Evolutionary conservation across 2,329 filamentous ascomycete genomes (phyloP).

Genomic region (Penicillium hordei): DNA sequence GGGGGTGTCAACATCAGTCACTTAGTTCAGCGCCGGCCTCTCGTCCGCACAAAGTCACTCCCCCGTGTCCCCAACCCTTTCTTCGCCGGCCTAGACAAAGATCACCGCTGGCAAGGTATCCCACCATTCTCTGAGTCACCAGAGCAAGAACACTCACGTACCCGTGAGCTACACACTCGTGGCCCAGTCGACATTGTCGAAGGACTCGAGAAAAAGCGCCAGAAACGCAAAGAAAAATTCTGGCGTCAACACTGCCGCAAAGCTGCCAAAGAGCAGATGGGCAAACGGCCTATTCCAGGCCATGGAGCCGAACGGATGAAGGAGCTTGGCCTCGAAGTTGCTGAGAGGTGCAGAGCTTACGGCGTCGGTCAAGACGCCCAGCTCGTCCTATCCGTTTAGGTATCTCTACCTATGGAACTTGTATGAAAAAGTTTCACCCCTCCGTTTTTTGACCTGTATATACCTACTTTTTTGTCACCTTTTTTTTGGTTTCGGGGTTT

Average conservation of each 20-base stretch:
- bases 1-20: constrained; percentile 54
- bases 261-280: constrained; percentile 65
- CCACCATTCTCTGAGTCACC: constrained; percentile 38
- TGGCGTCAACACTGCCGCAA: constrained; percentile 86
- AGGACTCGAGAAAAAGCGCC: constrained; percentile 89
- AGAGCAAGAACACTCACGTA: constrained; percentile 36
- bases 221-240: constrained; percentile 89
- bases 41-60: constrained; percentile 80
- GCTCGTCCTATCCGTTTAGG: constrained; percentile 71
- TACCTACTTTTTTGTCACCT: constrained; percentile 12
- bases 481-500: constrained; percentile 1
- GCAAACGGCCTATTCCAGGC: constrained; percentile 69
- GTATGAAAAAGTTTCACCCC: constrained; percentile 19
- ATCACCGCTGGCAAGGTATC: constrained; percentile 34
- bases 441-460: constrained; percentile 25
- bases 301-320: constrained; percentile 92
- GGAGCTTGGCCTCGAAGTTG: constrained; percentile 84
- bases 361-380: constrained; percentile 50
- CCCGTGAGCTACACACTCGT: constrained; percentile 66
- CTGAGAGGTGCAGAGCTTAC: constrained; percentile 74
- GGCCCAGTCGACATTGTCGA: constrained; percentile 98
- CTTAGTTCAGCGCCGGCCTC: constrained; percentile 62
- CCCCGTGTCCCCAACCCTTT: constrained; percentile 75
- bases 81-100: constrained; percentile 42
- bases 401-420: constrained; percentile 18